These are phyloP conservation scores for Penicillium antarcticum DNA, from an alignment of 495 filamentous ascomycete species.

Conservation along the genomic window DNA sequence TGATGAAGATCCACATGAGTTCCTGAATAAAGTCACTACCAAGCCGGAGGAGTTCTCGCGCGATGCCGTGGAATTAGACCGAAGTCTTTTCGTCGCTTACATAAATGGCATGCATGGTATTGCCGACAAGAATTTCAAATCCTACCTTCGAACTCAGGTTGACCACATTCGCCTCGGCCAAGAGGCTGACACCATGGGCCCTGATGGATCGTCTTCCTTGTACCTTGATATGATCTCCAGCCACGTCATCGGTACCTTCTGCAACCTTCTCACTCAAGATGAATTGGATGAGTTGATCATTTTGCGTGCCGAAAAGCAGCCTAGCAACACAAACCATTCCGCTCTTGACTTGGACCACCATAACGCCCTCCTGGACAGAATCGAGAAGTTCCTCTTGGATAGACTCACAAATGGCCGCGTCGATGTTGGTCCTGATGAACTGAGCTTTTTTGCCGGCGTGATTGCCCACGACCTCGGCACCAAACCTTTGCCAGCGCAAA, in stretches of 20 bases:
- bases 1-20: conserved; percentile 9
- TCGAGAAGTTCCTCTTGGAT: conserved; percentile 35
- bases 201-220: conserved; percentile 28
- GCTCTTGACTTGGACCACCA: neutral
- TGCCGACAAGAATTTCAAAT: conserved; percentile 29
- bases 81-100: conserved; percentile 40
- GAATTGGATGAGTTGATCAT: conserved; percentile 35
- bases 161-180: conserved; percentile 36
- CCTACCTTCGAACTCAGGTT: conserved; percentile 33
- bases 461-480: conserved; percentile 37
- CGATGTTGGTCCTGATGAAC: conserved; percentile 35
- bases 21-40: conserved; percentile 13
- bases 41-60: conserved; percentile 37
- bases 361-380: conserved; percentile 26
- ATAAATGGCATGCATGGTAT: conserved; percentile 46
- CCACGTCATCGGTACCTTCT: conserved; percentile 44
- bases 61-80: conserved; percentile 41
- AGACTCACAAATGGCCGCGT: conserved; percentile 31
- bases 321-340: neutral
- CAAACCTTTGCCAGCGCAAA: conserved; percentile 18
- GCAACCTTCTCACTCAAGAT: conserved; percentile 35
- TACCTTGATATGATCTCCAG: conserved; percentile 37
- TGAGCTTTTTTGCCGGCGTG: conserved; percentile 44
- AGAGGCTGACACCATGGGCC: conserved; percentile 35
- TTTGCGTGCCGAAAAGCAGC: conserved; percentile 23